Base-by-base conservation (phyloP, 768 basidiomycete genomes). In the Tricholoma furcatifolium region DNA sequence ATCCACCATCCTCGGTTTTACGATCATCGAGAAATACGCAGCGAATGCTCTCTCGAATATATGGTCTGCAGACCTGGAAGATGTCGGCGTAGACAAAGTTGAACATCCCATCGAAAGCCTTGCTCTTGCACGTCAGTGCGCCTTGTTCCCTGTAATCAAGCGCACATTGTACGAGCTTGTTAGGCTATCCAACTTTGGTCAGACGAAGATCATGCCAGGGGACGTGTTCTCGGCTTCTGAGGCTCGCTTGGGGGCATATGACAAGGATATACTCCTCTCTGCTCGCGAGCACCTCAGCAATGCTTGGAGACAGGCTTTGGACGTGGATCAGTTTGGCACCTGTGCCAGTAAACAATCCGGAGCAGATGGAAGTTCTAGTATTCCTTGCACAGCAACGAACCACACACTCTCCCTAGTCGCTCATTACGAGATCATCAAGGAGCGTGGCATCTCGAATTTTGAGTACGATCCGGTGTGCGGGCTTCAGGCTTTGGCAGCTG, bases 141-240 rank as follows among this genome's bases (percentile, higher is more conserved):
- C 60, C 31, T 55, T 71, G 17, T 64, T 63, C 21, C 23, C 43
- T 6, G 60, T 74, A 5, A 65, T 68, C 15, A 73, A 73, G 43
- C 63, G 69, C 43, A 67, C 74, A 4, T 65, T 70, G 53, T 76
- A 74, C 58, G 74, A 75, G 56, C 64, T 75, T 32, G 59, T 73
- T 4, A 63, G 73, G 27, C 56, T 55, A 11, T 45, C 60, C 8
- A 61, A 53, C 12, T 68, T 70, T 48, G 69, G 64, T 8, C 68
- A 70, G 44, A 51, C 15, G 21, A 35, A 55, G 34, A 4, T 30
- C 20, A 39, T 23, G 18, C 47, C 47, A 21, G 53, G 38, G 40
- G n/a, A 45, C 9, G 17, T 52, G 10, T 30, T 34, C 41, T 42
- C 30, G 6, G 30, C 43, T n/a, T 47, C 50, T 14, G 27, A 31